Evolutionary conservation across 768 basidiomycete genomes (phyloP).

Genomic region (Podaxis mareebaensis): DNA sequence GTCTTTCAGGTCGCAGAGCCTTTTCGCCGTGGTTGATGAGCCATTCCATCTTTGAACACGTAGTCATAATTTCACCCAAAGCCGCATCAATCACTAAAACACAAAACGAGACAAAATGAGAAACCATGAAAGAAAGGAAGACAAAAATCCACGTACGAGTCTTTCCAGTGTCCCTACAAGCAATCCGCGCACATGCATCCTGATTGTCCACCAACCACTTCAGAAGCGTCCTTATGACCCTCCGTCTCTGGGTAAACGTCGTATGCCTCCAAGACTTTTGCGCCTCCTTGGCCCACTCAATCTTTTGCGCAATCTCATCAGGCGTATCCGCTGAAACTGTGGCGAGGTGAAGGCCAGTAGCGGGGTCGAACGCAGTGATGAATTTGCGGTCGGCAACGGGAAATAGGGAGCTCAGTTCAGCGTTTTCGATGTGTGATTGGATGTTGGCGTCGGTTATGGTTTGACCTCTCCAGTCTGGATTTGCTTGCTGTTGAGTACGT

Average conservation of each 20-base stretch:
- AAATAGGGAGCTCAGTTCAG: conserved; percentile 52
- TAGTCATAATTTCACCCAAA: conserved; percentile 93
- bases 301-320: conserved; percentile 72
- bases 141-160: conserved; percentile 58
- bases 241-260: conserved; percentile 75
- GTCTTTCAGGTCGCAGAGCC: conserved; percentile 69
- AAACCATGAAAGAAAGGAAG: background rate
- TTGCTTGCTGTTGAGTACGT: conserved; percentile 44
- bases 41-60: conserved; percentile 94
- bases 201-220: conserved; percentile 95
- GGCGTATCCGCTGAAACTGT: conserved; percentile 77
- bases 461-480: conserved; percentile 56
- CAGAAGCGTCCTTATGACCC: conserved; percentile 83
- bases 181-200: conserved; percentile 81
- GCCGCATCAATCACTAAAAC: conserved; percentile 85
- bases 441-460: conserved; percentile 60
- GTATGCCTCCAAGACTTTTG: conserved; percentile 75
- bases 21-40: conserved; percentile 83
- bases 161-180: conserved; percentile 94
- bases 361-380: conserved; percentile 92
- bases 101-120: background rate
- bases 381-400: conserved; percentile 54
- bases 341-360: conserved; percentile 78
- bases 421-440: conserved; percentile 60
- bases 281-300: conserved; percentile 61